Base-by-base conservation (phyloP, 176 grass and related monocot species). In the Aechmea fasciata region DNA sequence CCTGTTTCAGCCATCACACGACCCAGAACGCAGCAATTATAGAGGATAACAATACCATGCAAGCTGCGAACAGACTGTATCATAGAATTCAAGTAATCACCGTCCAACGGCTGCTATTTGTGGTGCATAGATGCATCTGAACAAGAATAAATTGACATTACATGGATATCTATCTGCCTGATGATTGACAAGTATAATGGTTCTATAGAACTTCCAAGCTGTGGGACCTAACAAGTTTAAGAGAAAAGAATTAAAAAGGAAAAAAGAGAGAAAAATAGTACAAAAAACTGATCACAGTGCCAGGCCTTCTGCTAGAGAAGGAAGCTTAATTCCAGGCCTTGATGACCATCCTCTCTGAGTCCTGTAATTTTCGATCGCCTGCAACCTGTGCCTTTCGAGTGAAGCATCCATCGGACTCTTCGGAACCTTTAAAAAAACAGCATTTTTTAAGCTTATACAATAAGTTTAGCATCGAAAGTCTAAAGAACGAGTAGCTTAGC, bases 241-340 rank as follows among this genome's bases (percentile, higher is more conserved):
- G 13, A 41, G 28, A 64, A 66, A 2, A 7, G 65, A 17, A 49
- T 57, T 57, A 67, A 49, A 49, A 82, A 62, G 41, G 17, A 66
- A 79, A 55, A 19, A 26, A 61, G 50, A 65, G 26, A 70, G 72
- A 78, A 69, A 10, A 50, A 78, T 48, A 64, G 41, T 33, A 26
- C 63, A 71, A 41, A 69, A 66, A 69, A 24, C 75, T 67, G 63
- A 59, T 78, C 71, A 84, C 48, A 77, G 20, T 0, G 66, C 55
- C 64, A 75, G 71, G n/a, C 72, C 77, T 69, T 93, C 82, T 54
- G 72, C 74, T 72, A 75, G 71, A 59, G 71, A 64, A 5, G 82
- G 87, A 79, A 99, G 77, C 15, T 93, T 77, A 49, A 90, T 79
- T 48, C 94, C 94, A 75, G 87, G 94, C 53, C 94, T 99, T 13